Evolutionary conservation across 2,329 filamentous ascomycete genomes (phyloP), one percentile per base, ranked within the genome.

Genomic region (Pseudocercospora crystallina): DNA sequence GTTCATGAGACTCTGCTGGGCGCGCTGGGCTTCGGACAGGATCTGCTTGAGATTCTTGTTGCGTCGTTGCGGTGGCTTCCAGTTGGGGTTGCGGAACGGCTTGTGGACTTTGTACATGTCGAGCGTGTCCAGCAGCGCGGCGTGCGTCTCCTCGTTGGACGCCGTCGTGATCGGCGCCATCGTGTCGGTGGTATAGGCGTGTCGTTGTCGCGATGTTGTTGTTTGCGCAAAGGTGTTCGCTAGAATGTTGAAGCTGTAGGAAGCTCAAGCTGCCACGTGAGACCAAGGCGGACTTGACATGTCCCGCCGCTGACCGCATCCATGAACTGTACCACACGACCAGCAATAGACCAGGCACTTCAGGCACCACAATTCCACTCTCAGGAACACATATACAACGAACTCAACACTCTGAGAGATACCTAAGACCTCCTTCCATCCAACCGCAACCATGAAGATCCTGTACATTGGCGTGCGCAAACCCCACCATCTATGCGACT

Each of bases 11-110:
- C 90, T 95, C n/a, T 90, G 89, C 76, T 97, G 92, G 67, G 87
- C 89, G 61, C 90, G 86, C 15, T 88, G 83, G 10, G 87, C 89
- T 65, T 99, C 94, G 53, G 90, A 87, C 54, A 99, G 80, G 56
- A 99, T 94, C 63, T 95, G 89, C 73, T 97, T 97, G 73, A 97
- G 86, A 72, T 96, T 97, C 78, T 99, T 99, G 82, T 99, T 99
- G 72, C 94, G 89, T 44, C 94, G 90, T 71, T 91, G 87, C 60
- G 92, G 90, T 12, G 94, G 90, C 67, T 89, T 90, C 94, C 94
- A 99, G 69, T 83, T 76, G 2, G 87, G 78, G 68, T 90, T 96
- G 71, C 92, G 91, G 78, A 96, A 99, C 65, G 84, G 87, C 74
- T 95, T 95, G 63, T 84, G 84, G 67, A 89, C 83, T 53, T 84